These are phyloP conservation scores for Microcera coccophila DNA, from an alignment of 2,329 filamentous ascomycete species.

Conservation along the genomic window DNA sequence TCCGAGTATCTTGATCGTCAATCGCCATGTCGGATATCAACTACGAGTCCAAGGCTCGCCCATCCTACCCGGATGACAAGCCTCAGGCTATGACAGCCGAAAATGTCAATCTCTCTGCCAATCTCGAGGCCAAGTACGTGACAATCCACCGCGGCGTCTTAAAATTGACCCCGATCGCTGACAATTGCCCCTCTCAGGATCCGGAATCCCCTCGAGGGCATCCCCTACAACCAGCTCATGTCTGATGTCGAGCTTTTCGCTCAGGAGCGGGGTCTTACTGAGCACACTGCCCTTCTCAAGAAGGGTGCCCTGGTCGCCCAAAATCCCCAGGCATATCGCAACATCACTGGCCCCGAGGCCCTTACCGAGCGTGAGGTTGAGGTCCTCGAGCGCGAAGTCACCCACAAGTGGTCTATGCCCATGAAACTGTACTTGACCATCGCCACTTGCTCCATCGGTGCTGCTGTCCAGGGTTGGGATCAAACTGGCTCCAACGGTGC, in stretches of 20 bases:
- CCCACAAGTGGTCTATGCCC: slow-evolving; percentile 65
- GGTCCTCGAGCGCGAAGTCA: slow-evolving; percentile 56
- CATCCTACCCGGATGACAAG: slow-evolving; percentile 26
- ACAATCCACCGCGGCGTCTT: not conserved
- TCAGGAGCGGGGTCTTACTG: slow-evolving; percentile 52
- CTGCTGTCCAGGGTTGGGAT: slow-evolving; percentile 65
- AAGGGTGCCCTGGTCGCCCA: slow-evolving; percentile 54
- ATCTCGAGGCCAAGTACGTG: slow-evolving; percentile 44
- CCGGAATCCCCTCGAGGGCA: slow-evolving; percentile 45
- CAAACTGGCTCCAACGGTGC: slow-evolving; percentile 60
- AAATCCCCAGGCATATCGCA: slow-evolving; percentile 54
- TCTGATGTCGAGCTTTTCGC: slow-evolving; percentile 58
- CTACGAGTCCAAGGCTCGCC: slow-evolving; percentile 8
- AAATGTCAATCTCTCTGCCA: slow-evolving; percentile 35
- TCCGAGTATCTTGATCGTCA: not conserved
- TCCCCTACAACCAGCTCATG: slow-evolving; percentile 51
- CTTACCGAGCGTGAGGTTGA: slow-evolving; percentile 44
- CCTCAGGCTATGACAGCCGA: slow-evolving; percentile 23
- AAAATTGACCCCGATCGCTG: not conserved
- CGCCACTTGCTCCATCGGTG: slow-evolving; percentile 62
- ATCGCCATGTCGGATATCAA: slow-evolving; percentile 3
- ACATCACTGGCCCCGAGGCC: slow-evolving; percentile 50
- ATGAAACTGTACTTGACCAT: slow-evolving; percentile 62
- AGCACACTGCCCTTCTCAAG: slow-evolving; percentile 54
- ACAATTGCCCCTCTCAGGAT: slow-evolving; percentile 34